Percentiles rank a stretch among this genome's conserved stretches.
These are phyloP conservation scores for Chloropicon primus DNA, from an alignment of 139 green algal genomes.

Conservation along the genomic window DNA sequence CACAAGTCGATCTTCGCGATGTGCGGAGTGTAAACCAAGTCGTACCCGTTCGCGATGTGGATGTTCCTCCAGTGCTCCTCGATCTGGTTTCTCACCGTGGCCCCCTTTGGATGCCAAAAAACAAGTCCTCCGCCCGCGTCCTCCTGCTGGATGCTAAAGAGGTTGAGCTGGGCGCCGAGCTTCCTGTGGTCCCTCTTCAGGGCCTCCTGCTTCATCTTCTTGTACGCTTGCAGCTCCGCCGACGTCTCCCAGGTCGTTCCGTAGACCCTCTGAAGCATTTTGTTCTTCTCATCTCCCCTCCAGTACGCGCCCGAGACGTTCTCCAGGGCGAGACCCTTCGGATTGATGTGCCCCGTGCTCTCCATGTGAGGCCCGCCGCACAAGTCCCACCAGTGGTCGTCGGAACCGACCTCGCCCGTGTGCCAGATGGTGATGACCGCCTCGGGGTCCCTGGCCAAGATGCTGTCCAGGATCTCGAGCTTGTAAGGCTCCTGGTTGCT, in stretches of 20 bases:
- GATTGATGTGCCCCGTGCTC: slow-evolving; percentile 59
- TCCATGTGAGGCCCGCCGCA: slow-evolving; percentile 88
- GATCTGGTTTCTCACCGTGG: slow-evolving; percentile 69
- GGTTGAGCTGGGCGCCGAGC: slow-evolving; percentile 77
- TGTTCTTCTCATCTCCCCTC: slow-evolving; percentile 76
- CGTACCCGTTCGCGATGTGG: slow-evolving; percentile 72
- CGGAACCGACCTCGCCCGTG: slow-evolving; percentile 48
- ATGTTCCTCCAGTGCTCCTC: slow-evolving; percentile 90
- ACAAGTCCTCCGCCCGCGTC: slow-evolving; percentile 69
- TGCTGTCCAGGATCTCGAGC: slow-evolving; percentile 85
- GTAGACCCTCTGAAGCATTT: slow-evolving; percentile 85
- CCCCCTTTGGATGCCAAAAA: slow-evolving; percentile 91
- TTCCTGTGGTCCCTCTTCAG: slow-evolving; percentile 78
- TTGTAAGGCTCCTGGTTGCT: slow-evolving; percentile 87
- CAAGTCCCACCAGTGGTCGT: slow-evolving; percentile 80
- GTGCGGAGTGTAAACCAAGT: slow-evolving; percentile 84
- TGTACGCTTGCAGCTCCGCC: slow-evolving; percentile 60
- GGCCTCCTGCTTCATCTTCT: slow-evolving; percentile 55
- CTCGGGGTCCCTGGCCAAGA: slow-evolving; percentile 43
- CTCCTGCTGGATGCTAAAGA: slow-evolving; percentile 85
- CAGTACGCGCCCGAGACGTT: slow-evolving; percentile 55
- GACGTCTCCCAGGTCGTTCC: slow-evolving; percentile 77
- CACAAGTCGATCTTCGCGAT: slow-evolving; percentile 90
- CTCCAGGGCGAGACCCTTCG: slow-evolving; percentile 79
- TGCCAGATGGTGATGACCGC: slow-evolving; percentile 97